Percentiles rank a stretch among this genome's conserved stretches.
Evolutionary conservation across 345 rosid genomes (phyloP).

Genomic region (Stellera chamaejasme): DNA sequence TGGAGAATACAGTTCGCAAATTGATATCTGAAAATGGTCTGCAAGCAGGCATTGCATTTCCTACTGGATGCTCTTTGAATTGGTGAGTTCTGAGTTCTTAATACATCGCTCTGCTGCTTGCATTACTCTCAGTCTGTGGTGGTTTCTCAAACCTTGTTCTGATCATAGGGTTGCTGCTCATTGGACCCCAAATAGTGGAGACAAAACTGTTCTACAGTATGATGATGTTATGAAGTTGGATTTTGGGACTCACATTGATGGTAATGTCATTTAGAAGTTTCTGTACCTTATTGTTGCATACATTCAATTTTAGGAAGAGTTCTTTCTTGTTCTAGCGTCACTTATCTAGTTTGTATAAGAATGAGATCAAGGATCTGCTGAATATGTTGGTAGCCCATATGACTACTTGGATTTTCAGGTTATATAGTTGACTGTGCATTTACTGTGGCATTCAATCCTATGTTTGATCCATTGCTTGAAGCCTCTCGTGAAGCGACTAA

Average conservation of each 20-base stretch:
- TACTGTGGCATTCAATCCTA: constrained; percentile 98
- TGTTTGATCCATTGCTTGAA: constrained; percentile 84
- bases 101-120: background rate
- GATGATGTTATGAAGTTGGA: constrained; percentile 97
- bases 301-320: background rate
- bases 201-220: constrained; percentile 91
- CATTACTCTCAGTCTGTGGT: constrained; percentile 5
- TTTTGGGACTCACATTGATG: constrained; percentile 97
- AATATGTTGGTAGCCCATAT: constrained; percentile 9
- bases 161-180: constrained; percentile 89
- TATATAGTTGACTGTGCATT: constrained; percentile 90
- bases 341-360: background rate
- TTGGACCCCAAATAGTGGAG: constrained; percentile 98
- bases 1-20: constrained; percentile 86
- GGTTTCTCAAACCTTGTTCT: constrained; percentile 13
- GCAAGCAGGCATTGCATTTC: constrained; percentile 98
- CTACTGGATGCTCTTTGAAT: constrained; percentile 95
- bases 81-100: constrained; percentile 36
- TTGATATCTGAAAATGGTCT: constrained; percentile 84
- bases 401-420: constrained; percentile 43
- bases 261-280: constrained; percentile 21
- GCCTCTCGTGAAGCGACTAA: constrained; percentile 97
- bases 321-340: background rate
- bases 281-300: constrained; percentile 2
- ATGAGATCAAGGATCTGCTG: background rate